A percentile compares a stretch with the other conserved stretches of the same genome.
Evolutionary conservation across 495 filamentous ascomycete genomes (phyloP).

Genomic region (Penicillium paxilli): DNA sequence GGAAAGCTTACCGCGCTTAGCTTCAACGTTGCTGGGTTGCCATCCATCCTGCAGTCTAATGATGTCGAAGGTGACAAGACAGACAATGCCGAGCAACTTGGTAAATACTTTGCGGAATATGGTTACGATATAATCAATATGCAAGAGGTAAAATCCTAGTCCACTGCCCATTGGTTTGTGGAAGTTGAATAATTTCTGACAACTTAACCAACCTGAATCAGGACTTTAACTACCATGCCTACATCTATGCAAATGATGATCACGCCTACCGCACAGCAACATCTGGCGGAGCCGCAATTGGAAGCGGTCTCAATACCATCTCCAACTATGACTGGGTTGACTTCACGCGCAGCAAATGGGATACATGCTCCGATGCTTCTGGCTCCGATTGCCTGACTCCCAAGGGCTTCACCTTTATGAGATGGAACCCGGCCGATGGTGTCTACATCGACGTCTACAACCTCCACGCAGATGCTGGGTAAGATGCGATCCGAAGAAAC

Average conservation of each 20-base stretch:
- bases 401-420: constrained; percentile 66
- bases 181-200: no score
- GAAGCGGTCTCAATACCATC: constrained; percentile 61
- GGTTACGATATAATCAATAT: constrained; percentile 60
- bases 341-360: constrained; percentile 59
- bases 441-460: constrained; percentile 62
- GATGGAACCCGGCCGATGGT: constrained; percentile 42
- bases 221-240: constrained; percentile 67
- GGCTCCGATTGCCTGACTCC: constrained; percentile 61
- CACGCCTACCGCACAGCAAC: constrained; percentile 61
- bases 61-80: constrained; percentile 54
- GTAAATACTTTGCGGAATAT: constrained; percentile 47
- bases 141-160: constrained; percentile 64
- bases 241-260: constrained; percentile 53
- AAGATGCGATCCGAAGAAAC: neutral
- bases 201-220: neutral
- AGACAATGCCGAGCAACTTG: constrained; percentile 49
- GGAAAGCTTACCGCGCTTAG: constrained; percentile 51
- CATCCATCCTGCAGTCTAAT: constrained; percentile 52
- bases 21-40: constrained; percentile 64
- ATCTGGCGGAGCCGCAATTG: constrained; percentile 59
- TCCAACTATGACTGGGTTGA: constrained; percentile 55
- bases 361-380: constrained; percentile 52
- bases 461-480: constrained; percentile 62
- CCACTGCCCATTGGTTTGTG: no score